Conservation (phyloP, 352 stramenopile species). For the Pythium volutum region DNA sequence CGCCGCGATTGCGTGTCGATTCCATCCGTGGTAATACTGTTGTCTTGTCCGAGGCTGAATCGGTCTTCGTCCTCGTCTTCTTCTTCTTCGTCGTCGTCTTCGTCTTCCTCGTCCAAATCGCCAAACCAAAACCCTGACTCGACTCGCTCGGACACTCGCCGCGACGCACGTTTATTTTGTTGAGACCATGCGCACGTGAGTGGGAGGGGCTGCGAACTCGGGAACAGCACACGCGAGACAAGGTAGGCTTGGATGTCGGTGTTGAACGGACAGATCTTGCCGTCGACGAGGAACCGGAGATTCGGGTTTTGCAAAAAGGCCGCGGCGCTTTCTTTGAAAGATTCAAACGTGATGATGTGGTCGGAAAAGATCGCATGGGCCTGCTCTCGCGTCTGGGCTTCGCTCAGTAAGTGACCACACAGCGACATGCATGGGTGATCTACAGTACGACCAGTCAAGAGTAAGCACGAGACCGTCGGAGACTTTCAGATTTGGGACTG, state of each 20-base stretch:
- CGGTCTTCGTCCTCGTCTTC: constrained; percentile 1
- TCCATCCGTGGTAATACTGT: background rate
- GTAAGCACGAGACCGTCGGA: no score
- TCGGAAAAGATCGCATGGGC: constrained; percentile 54
- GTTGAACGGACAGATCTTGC: constrained; percentile 54
- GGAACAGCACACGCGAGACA: constrained; percentile 64
- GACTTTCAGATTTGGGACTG: no score
- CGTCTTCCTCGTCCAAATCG: constrained; percentile 23
- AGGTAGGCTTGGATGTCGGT: constrained; percentile 59
- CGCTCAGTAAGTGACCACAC: constrained; percentile 56
- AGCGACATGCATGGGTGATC: constrained; percentile 71
- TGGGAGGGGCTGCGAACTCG: constrained; percentile 43
- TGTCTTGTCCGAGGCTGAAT: background rate
- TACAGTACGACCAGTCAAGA: background rate
- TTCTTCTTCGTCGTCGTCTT: constrained; percentile 21
- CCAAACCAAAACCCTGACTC: constrained; percentile 29
- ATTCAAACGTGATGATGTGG: constrained; percentile 66
- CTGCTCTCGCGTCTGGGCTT: constrained; percentile 41
- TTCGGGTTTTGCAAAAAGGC: constrained; percentile 47
- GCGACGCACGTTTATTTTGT: background rate
- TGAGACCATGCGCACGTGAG: constrained; percentile 23
- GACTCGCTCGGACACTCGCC: constrained; percentile 12
- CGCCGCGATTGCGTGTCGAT: constrained; percentile 1
- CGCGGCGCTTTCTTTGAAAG: constrained; percentile 43
- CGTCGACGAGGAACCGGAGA: constrained; percentile 64